Conservation (phyloP, 805 yeast genomes). For the Sugiyamaella floridensis region DNA sequence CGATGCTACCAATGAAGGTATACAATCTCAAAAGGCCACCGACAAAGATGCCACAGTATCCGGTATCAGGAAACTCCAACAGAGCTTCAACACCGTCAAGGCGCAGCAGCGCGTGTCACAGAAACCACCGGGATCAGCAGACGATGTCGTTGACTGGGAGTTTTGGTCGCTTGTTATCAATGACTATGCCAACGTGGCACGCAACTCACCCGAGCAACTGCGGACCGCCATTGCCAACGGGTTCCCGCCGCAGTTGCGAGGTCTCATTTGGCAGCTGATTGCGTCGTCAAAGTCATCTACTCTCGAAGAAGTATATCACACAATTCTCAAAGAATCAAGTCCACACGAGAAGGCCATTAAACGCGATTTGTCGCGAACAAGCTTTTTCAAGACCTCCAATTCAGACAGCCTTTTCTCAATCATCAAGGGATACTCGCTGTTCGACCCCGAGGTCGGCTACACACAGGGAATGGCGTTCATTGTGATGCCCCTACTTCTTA, state of each 20-base stretch:
- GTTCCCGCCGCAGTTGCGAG: constrained; percentile 78
- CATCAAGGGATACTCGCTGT: constrained; percentile 74
- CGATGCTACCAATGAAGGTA: constrained; percentile 47
- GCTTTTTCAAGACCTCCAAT: constrained; percentile 64
- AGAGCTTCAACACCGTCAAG: constrained; percentile 26
- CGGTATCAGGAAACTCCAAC: constrained; percentile 35
- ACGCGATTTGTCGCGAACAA: constrained; percentile 79
- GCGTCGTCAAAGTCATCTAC: constrained; percentile 65
- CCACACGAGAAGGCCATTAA: constrained; percentile 69
- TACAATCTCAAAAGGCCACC: constrained; percentile 42
- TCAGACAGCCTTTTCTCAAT: constrained; percentile 64
- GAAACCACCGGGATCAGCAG: neutral
- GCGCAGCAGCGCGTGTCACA: constrained; percentile 2
- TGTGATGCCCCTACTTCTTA: constrained; percentile 74
- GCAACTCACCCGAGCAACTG: constrained; percentile 52
- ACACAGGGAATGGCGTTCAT: constrained; percentile 98
- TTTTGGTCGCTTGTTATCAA: constrained; percentile 82
- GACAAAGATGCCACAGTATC: constrained; percentile 46
- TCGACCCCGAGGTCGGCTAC: constrained; percentile 91
- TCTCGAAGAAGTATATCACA: constrained; percentile 52
- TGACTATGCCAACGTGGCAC: constrained; percentile 64
- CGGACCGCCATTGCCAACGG: constrained; percentile 62
- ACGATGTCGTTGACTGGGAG: constrained; percentile 35
- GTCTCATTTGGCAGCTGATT: constrained; percentile 88
- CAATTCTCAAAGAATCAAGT: constrained; percentile 42